phyloP scores from a whole-genome alignment of 2,329 filamentous ascomycete genomes.

The Cercospora zeina region DNA sequence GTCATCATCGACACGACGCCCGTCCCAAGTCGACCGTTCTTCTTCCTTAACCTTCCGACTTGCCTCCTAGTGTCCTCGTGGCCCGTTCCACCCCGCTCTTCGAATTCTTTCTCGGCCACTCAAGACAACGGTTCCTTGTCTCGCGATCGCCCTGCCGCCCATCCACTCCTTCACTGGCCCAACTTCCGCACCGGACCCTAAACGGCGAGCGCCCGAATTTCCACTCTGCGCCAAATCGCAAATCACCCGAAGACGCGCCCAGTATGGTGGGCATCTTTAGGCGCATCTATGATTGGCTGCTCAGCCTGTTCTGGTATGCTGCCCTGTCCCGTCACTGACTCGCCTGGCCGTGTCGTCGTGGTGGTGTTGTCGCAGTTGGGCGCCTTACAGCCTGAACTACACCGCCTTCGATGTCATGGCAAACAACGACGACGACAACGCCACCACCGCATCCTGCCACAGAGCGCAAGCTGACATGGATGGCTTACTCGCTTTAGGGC shows the following conservation, averaged over 20 bases:
- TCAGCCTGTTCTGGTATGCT: conserved; percentile 92
- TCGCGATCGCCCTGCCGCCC: conserved; percentile 24
- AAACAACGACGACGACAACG: conserved; percentile 20
- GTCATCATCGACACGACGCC: background rate
- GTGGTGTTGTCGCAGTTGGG: conserved; percentile 12
- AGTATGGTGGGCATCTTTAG: conserved; percentile 88
- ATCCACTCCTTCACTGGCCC: conserved; percentile 16
- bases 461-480: conserved; percentile 26
- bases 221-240: conserved; percentile 4
- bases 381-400: conserved; percentile 28
- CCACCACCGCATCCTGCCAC: conserved; percentile 24
- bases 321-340: background rate
- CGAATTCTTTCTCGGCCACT: conserved; percentile 21
- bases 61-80: conserved; percentile 8
- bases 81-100: conserved; percentile 18
- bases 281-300: conserved; percentile 95
- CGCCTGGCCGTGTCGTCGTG: background rate
- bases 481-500: conserved; percentile 62
- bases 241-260: conserved; percentile 19
- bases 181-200: conserved; percentile 15
- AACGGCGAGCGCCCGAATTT: conserved; percentile 16
- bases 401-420: conserved; percentile 18
- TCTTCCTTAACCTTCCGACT: conserved; percentile 11
- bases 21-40: background rate
- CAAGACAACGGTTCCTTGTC: conserved; percentile 21